These are phyloP conservation scores for Stachybotrys echinatus DNA, from an alignment of 2,329 filamentous ascomycete genomes.

Conservation along the genomic window DNA sequence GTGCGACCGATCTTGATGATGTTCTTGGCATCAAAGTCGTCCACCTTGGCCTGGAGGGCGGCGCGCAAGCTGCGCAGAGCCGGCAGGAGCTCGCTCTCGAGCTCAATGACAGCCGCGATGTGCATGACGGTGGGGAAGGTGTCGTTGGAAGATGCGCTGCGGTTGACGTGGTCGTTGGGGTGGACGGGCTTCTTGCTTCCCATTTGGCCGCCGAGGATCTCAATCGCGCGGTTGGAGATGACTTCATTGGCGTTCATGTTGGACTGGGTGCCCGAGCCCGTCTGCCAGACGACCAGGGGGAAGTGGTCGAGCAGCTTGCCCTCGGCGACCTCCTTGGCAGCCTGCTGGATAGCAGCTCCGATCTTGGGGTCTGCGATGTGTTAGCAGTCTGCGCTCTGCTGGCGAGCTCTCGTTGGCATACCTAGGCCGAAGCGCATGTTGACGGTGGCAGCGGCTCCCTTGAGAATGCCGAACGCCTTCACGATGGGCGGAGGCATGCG, in stretches of 20 bases:
- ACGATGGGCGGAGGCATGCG: slow-evolving; percentile 94
- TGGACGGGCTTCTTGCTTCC: slow-evolving; percentile 98
- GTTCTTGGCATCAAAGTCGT: slow-evolving; percentile 75
- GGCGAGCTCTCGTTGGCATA: slow-evolving; percentile 24
- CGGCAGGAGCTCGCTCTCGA: slow-evolving; percentile 81
- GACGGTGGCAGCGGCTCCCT: slow-evolving; percentile 91
- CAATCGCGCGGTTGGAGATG: slow-evolving; percentile 98
- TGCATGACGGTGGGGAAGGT: slow-evolving; percentile 99
- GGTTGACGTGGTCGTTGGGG: slow-evolving; percentile 99
- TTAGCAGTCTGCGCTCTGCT: slow-evolving; percentile 6
- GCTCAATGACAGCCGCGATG: slow-evolving; percentile 91
- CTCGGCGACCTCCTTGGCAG: slow-evolving; percentile 85
- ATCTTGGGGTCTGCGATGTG: slow-evolving; percentile 68
- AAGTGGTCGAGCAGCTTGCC: slow-evolving; percentile 96
- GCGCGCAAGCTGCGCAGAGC: slow-evolving; percentile 75
- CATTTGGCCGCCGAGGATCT: slow-evolving; percentile 91
- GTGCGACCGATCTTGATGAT: slow-evolving; percentile 99
- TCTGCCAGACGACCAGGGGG: slow-evolving; percentile 98
- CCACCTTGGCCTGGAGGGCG: slow-evolving; percentile 81
- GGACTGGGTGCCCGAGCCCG: slow-evolving; percentile 95
- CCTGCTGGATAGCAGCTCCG: slow-evolving; percentile 89
- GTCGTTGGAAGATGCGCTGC: slow-evolving; percentile 97
- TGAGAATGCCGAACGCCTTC: slow-evolving; percentile 92
- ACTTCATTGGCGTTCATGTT: slow-evolving; percentile 99
- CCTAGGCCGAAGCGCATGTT: slow-evolving; percentile 93